phyloP scores from a whole-genome alignment of 352 stramenopile species.

The Phytophthora sansomeana region DNA sequence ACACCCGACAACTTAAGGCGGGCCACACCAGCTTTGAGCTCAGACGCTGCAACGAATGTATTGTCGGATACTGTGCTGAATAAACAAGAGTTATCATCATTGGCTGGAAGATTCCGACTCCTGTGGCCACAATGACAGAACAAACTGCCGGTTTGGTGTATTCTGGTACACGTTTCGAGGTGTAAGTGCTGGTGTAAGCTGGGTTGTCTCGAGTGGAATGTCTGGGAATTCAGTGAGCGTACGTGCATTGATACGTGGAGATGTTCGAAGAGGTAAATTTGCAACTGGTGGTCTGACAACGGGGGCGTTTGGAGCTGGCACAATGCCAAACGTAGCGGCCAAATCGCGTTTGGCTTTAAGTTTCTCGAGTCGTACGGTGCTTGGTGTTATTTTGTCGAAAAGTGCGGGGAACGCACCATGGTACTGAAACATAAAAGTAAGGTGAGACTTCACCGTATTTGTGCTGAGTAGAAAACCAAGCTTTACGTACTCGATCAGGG shows the following conservation, averaged over 20 bases:
- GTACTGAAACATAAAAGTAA: constrained; percentile 36
- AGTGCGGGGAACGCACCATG: constrained; percentile 57
- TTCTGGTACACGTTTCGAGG: constrained; percentile 61
- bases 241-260: neutral
- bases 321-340: constrained; percentile 38
- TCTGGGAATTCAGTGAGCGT: neutral
- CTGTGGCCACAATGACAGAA: constrained; percentile 33
- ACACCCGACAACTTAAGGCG: neutral
- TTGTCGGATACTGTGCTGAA: constrained; percentile 6
- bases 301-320: constrained; percentile 5
- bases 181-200: constrained; percentile 48
- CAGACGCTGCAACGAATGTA: constrained; percentile 3
- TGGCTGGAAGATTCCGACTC: constrained; percentile 11
- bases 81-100: constrained; percentile 17
- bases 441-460: neutral
- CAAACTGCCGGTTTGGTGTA: constrained; percentile 41
- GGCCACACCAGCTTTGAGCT: neutral
- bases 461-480: neutral
- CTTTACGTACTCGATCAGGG: constrained; percentile 48
- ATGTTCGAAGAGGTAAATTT: neutral
- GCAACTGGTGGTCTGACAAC: neutral
- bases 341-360: constrained; percentile 34
- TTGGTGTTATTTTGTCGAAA: constrained; percentile 46
- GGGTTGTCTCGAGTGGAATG: constrained; percentile 28
- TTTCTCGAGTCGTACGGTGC: constrained; percentile 32